Conservation (phyloP, 2,329 filamentous ascomycete species). For the Mollisiaceae sp. region DNA sequence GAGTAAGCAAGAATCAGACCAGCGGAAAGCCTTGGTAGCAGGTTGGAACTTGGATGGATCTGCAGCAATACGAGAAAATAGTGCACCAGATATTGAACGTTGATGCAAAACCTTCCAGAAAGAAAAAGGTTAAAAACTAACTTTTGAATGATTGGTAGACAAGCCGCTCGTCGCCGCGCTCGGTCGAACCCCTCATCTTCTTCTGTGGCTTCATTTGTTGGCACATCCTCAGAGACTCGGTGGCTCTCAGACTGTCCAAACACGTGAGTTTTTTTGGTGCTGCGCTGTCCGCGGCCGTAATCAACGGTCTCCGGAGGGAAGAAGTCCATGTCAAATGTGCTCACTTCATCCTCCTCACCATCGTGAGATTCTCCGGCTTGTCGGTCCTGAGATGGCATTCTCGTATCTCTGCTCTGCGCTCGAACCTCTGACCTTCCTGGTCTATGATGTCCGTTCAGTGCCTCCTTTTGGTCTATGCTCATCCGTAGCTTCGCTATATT, state of each 20-base stretch:
- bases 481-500: slow-evolving; percentile 78
- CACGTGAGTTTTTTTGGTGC: slow-evolving; percentile 40
- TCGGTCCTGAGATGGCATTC: slow-evolving; percentile 47
- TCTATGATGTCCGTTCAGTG: slow-evolving; percentile 29
- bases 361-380: slow-evolving; percentile 37
- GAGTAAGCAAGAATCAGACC: slow-evolving; percentile 25
- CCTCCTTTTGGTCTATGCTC: slow-evolving; percentile 46
- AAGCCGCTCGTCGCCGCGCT: slow-evolving; percentile 40
- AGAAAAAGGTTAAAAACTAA: slow-evolving; percentile 31
- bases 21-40: slow-evolving; percentile 10
- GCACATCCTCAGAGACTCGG: slow-evolving; percentile 37
- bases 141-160: slow-evolving; percentile 42
- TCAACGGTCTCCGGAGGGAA: slow-evolving; percentile 38
- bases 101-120: slow-evolving; percentile 8
- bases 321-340: slow-evolving; percentile 45
- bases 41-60: slow-evolving; percentile 33
- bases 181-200: slow-evolving; percentile 41
- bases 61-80: slow-evolving; percentile 45
- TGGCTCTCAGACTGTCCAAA: slow-evolving; percentile 46
- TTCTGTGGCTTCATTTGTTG: slow-evolving; percentile 29
- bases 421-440: slow-evolving; percentile 17
- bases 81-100: slow-evolving; percentile 4
- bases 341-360: slow-evolving; percentile 38
- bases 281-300: slow-evolving; percentile 37
- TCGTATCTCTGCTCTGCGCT: slow-evolving; percentile 30